Evolutionary conservation across 176 grass and related monocot species (phyloP).

Genomic region (Triticum urartu): DNA sequence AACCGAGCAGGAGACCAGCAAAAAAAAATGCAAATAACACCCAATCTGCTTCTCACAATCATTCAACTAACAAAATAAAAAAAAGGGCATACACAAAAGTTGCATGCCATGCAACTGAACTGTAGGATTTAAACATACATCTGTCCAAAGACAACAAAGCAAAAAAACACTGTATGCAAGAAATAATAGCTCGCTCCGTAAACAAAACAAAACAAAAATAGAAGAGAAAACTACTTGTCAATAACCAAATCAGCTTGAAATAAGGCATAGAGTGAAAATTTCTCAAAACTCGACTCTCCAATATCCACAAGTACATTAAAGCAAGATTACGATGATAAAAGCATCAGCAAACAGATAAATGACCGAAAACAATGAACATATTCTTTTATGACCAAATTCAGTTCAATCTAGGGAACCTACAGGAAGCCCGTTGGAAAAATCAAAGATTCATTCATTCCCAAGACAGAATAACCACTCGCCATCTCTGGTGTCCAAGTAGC

Average conservation of each 20-base stretch:
- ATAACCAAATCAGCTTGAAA: background rate
- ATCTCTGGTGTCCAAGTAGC: background rate
- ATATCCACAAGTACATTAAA: background rate
- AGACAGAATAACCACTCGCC: background rate
- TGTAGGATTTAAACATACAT: no score
- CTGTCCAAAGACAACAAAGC: background rate
- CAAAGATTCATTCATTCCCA: background rate
- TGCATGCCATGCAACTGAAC: background rate
- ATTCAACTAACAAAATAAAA: background rate
- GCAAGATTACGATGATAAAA: background rate
- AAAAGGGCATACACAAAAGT: background rate
- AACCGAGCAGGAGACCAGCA: background rate
- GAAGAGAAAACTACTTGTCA: background rate
- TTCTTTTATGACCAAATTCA: background rate
- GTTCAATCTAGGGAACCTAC: background rate
- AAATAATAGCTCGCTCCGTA: background rate
- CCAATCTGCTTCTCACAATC: background rate
- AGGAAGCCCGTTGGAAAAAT: background rate
- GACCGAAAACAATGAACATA: background rate
- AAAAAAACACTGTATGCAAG: background rate
- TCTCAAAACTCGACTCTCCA: background rate
- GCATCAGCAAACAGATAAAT: background rate
- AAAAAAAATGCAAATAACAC: background rate
- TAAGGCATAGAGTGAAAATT: background rate
- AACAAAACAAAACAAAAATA: background rate